A percentile compares a stretch with the other conserved stretches of the same genome.
These are phyloP conservation scores for Penstemon eatonii DNA, from an alignment of 257 asterid species.

Conservation along the genomic window DNA sequence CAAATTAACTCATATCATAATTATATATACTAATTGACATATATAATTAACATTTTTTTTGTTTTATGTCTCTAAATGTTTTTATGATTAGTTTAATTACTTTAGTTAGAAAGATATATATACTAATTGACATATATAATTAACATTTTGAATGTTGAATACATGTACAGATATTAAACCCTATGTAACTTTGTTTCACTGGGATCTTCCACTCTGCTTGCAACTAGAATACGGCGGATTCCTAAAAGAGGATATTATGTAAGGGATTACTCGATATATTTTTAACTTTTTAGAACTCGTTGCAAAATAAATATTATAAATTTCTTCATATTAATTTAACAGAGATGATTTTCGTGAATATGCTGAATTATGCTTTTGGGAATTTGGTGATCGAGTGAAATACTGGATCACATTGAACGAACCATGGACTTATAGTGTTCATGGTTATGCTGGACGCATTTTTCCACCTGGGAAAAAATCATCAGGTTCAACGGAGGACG, in stretches of 20 bases:
- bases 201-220: conserved; percentile 48
- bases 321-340: too few species aligned
- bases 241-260: conserved; percentile 24
- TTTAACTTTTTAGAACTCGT: too few species aligned
- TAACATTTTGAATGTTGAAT: too few species aligned
- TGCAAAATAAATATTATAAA: too few species aligned
- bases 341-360: conserved; percentile 37
- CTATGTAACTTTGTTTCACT: conserved; percentile 33
- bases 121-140: too few species aligned
- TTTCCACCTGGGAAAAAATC: conserved; percentile 32
- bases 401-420: conserved; percentile 41
- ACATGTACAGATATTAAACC: conserved; percentile 28
- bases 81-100: too few species aligned
- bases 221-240: conserved; percentile 36
- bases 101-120: too few species aligned
- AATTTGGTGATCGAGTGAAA: conserved; percentile 44
- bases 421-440: conserved; percentile 38
- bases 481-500: not conserved
- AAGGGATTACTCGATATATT: too few species aligned
- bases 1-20: not conserved
- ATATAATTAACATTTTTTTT: too few species aligned
- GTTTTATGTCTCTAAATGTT: too few species aligned
- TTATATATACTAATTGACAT: too few species aligned
- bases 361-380: conserved; percentile 39
- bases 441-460: conserved; percentile 33